These are phyloP conservation scores for Alternaria gansuensis DNA, from an alignment of 2,329 filamentous ascomycete genomes.

Conservation along the genomic window DNA sequence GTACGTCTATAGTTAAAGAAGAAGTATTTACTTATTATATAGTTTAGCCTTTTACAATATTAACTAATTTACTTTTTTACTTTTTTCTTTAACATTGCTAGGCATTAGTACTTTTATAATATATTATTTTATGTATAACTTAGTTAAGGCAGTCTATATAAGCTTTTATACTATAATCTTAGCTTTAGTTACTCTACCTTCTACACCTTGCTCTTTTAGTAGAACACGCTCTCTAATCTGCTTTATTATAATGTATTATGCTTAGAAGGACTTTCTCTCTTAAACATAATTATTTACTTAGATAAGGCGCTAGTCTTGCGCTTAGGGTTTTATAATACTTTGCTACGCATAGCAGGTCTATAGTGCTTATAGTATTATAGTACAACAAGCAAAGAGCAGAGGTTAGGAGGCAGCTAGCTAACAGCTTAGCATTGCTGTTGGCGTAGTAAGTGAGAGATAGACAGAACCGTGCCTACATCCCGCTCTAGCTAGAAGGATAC, in stretches of 20 bases:
- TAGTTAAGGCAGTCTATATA: too few species aligned
- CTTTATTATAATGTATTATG: not conserved
- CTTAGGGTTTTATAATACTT: not conserved
- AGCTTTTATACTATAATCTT: slow-evolving; percentile 3
- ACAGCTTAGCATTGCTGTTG: not conserved
- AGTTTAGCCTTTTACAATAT: not conserved
- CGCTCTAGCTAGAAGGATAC: slow-evolving; percentile 3
- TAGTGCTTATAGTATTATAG: slow-evolving; percentile 6
- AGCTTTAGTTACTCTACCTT: slow-evolving; percentile 8
- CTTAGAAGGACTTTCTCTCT: not conserved
- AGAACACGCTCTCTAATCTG: not conserved
- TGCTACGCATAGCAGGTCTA: slow-evolving; percentile 1
- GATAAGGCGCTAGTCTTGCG: not conserved
- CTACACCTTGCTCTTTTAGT: slow-evolving; percentile 1
- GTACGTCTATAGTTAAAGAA: not conserved
- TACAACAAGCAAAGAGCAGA: slow-evolving; percentile 2
- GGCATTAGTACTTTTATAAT: not conserved
- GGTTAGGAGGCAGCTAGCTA: slow-evolving; percentile 1
- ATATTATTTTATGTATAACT: not conserved
- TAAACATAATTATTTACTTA: not conserved
- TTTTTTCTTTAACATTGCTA: not conserved
- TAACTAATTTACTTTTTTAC: slow-evolving; percentile 1
- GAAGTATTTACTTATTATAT: not conserved
- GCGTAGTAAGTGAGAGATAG: slow-evolving; percentile 3
- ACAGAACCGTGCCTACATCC: slow-evolving; percentile 1